Evolutionary conservation across 2,329 filamentous ascomycete species (phyloP), one percentile per base, ranked within the genome.

Genomic region (Bimuria novae-zelandiae): DNA sequence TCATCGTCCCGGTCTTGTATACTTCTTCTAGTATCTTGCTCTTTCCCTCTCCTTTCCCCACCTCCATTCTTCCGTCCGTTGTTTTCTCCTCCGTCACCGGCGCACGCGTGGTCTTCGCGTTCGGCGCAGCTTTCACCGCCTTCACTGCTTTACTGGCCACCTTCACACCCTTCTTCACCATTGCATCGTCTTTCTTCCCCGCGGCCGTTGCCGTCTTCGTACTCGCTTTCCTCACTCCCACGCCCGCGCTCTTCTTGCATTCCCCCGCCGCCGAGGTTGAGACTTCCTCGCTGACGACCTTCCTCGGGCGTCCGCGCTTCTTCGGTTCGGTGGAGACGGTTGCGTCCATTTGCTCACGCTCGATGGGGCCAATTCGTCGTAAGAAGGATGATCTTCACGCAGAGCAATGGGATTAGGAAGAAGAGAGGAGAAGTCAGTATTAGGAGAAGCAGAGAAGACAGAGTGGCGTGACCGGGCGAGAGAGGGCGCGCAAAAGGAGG

Each of bases 231-330:
- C 61, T 62, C 30, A 53, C n/a, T n/a, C n/a, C n/a, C n/a, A n/a
- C n/a, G n/a, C n/a, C n/a, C n/a, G n/a, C 56, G n/a, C 49, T 57
- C 22, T 46, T 52, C 52, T 60, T 64, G 54, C 60, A 60, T 11
- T 55, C 55, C 25, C 52, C 58, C n/a, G 43, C 55, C 4, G 41
- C 53, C 8, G n/a, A n/a, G n/a, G n/a, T n/a, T n/a, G n/a, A n/a
- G n/a, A 40, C 57, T 30, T 62, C 59, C 42, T 63, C 66, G 14
- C 49, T 57, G 30, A 61, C 64, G 23, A 64, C 63, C 49, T 72
- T 73, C 59, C 63, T 72, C 35, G 69, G 67, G 23, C 67, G 61
- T 30, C 68, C 69, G 55, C 69, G 69, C 56, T 72, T 72, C 57
- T 67, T 67, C 8, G 63, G 51, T 36, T 62, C 59, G 22, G 55